Evolutionary conservation across 2,329 filamentous ascomycete genomes (phyloP).

Genomic region (Magnaporthiopsis poae): DNA sequence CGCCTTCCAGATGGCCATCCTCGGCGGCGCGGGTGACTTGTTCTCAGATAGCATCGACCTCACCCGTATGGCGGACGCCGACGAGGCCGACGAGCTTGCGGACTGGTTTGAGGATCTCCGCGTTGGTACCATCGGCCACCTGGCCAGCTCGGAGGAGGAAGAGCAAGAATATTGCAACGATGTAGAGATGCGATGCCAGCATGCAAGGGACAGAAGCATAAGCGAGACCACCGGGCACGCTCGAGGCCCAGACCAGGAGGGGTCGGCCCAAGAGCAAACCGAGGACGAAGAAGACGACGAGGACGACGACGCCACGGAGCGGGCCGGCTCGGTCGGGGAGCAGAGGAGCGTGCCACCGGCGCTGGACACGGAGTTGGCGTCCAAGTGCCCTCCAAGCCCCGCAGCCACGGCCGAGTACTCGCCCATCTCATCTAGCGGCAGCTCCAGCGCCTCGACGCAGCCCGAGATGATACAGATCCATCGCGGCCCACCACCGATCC

Average conservation of each 20-base stretch:
- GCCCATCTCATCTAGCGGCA: not conserved
- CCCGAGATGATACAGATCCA: slow-evolving; percentile 21
- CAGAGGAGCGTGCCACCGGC: slow-evolving; percentile 1
- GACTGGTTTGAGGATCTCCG: slow-evolving; percentile 44
- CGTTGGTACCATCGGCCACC: slow-evolving; percentile 32
- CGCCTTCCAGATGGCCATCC: slow-evolving; percentile 55
- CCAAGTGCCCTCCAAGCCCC: slow-evolving; percentile 7
- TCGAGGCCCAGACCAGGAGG: too few relatives aligned
- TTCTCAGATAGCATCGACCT: slow-evolving; percentile 34
- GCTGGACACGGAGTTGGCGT: slow-evolving; percentile 4
- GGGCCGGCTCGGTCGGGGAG: too few relatives aligned
- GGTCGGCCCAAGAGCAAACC: not conserved
- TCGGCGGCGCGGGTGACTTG: slow-evolving; percentile 46
- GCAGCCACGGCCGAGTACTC: slow-evolving; percentile 2
- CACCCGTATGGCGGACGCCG: slow-evolving; percentile 28
- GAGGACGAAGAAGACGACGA: not conserved
- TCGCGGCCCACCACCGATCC: slow-evolving; percentile 26
- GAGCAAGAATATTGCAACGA: not conserved
- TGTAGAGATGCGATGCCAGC: not conserved
- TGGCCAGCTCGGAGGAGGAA: slow-evolving; percentile 20
- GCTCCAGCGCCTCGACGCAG: not conserved
- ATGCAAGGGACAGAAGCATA: too few relatives aligned
- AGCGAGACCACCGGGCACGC: too few relatives aligned
- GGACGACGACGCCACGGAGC: not conserved
- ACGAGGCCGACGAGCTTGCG: slow-evolving; percentile 38